Evolutionary conservation across 768 basidiomycete genomes (phyloP).

Genomic region (Trametes elegans): DNA sequence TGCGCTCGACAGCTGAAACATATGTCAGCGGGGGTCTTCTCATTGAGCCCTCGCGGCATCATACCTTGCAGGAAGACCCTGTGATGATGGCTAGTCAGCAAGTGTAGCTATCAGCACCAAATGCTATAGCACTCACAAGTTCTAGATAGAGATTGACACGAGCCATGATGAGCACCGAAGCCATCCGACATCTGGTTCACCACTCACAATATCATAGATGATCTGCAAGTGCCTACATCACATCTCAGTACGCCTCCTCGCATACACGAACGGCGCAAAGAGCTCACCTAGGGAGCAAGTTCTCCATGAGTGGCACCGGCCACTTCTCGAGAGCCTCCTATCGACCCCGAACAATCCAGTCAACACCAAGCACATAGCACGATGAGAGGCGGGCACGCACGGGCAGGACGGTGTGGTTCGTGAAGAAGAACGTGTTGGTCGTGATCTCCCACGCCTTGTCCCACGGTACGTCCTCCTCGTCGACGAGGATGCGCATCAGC

Average conservation of each 20-base stretch:
- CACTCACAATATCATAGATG: slow-evolving; percentile 82
- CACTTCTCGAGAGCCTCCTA: slow-evolving; percentile 90
- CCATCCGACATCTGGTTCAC: background rate
- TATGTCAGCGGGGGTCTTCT: background rate
- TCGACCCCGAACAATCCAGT: slow-evolving; percentile 3
- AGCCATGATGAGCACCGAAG: background rate
- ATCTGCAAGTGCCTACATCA: slow-evolving; percentile 74
- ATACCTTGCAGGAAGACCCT: slow-evolving; percentile 71
- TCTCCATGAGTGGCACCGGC: slow-evolving; percentile 83
- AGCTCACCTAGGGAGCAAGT: slow-evolving; percentile 62
- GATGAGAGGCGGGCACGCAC: slow-evolving; percentile 39
- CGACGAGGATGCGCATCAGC: slow-evolving; percentile 86
- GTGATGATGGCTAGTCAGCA: slow-evolving; percentile 3
- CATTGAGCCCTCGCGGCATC: background rate
- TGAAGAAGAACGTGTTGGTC: slow-evolving; percentile 91
- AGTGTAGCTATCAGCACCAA: background rate
- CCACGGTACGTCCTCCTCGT: slow-evolving; percentile 90
- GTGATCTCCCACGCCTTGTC: slow-evolving; percentile 85
- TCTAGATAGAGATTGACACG: slow-evolving; percentile 31
- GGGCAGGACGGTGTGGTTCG: slow-evolving; percentile 91
- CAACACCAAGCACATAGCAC: too few relatives aligned
- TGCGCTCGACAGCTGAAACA: slow-evolving; percentile 73
- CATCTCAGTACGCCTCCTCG: background rate
- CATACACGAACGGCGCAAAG: background rate
- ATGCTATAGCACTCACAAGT: slow-evolving; percentile 40